These are phyloP conservation scores for Sarocladium kiliense DNA, from an alignment of 2,329 filamentous ascomycete species.

Conservation along the genomic window DNA sequence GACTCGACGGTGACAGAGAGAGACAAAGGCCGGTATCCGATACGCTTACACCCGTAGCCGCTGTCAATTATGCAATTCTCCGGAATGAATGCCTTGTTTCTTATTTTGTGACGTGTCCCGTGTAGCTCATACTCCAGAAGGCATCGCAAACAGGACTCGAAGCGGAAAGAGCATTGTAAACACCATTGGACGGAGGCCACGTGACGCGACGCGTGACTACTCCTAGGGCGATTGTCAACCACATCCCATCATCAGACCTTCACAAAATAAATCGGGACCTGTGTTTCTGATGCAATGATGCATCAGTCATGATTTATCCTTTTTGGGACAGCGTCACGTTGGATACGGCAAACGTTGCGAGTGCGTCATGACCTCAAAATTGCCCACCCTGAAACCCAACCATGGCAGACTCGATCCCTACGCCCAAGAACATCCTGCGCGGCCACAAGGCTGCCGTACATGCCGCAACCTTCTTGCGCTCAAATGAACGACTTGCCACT, in stretches of 20 bases:
- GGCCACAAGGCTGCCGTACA: conserved; percentile 82
- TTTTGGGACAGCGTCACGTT: no score
- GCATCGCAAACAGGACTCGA: background rate
- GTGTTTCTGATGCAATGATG: no score
- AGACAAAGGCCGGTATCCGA: background rate
- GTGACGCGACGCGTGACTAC: background rate
- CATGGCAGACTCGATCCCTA: conserved; percentile 25
- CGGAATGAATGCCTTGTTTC: background rate
- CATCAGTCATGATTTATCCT: no score
- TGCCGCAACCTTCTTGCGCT: conserved; percentile 63
- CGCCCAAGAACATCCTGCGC: conserved; percentile 64
- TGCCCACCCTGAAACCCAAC: background rate
- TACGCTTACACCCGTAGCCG: background rate
- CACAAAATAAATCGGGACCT: background rate
- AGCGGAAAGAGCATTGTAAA: background rate
- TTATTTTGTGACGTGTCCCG: background rate
- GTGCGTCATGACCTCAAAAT: background rate
- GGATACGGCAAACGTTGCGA: background rate
- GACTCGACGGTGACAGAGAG: background rate
- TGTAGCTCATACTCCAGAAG: background rate
- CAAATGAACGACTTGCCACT: conserved; percentile 73
- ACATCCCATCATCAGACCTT: no score
- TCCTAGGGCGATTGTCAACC: no score
- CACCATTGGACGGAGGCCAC: background rate
- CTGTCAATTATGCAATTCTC: background rate